Conservation (phyloP, 2,329 filamentous ascomycete species). For the Beauveria bassiana region DNA sequence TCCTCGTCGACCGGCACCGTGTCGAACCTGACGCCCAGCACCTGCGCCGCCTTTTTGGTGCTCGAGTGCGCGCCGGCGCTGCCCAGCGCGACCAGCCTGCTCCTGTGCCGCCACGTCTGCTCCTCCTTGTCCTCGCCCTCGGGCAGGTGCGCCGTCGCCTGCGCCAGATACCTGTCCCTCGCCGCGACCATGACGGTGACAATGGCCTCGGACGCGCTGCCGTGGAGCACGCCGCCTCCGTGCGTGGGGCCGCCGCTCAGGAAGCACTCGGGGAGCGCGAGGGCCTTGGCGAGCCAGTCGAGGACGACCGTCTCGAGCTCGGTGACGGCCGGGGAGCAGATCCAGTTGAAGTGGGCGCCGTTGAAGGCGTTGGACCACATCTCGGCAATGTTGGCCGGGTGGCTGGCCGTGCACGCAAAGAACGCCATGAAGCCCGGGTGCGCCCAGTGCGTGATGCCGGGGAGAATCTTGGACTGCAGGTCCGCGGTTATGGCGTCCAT, state of each 20-base stretch:
- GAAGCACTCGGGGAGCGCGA: slow-evolving; percentile 67
- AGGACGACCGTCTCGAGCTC: slow-evolving; percentile 89
- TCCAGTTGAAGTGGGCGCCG: slow-evolving; percentile 93
- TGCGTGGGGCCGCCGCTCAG: slow-evolving; percentile 57
- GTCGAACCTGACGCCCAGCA: slow-evolving; percentile 77
- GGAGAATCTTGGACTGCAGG: slow-evolving; percentile 78
- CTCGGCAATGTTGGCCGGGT: slow-evolving; percentile 81
- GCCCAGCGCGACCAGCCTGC: slow-evolving; percentile 65
- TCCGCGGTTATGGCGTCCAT: slow-evolving; percentile 79
- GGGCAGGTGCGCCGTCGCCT: slow-evolving; percentile 44
- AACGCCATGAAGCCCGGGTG: slow-evolving; percentile 94
- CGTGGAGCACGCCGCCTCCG: slow-evolving; percentile 91
- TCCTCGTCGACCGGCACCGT: slow-evolving; percentile 55
- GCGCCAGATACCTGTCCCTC: slow-evolving; percentile 66
- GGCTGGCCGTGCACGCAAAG: slow-evolving; percentile 77
- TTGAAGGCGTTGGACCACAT: slow-evolving; percentile 87
- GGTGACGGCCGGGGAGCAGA: slow-evolving; percentile 85
- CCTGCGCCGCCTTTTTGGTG: slow-evolving; percentile 78
- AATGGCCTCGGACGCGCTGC: slow-evolving; percentile 80
- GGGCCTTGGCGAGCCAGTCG: slow-evolving; percentile 78
- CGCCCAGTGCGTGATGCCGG: slow-evolving; percentile 91
- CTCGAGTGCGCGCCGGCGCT: slow-evolving; percentile 75
- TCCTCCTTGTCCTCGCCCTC: slow-evolving; percentile 60
- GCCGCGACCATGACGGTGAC: slow-evolving; percentile 83
- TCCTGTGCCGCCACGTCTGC: slow-evolving; percentile 49